Conservation (phyloP, 257 asterid genomes). For the Osmanthus fragrans region DNA sequence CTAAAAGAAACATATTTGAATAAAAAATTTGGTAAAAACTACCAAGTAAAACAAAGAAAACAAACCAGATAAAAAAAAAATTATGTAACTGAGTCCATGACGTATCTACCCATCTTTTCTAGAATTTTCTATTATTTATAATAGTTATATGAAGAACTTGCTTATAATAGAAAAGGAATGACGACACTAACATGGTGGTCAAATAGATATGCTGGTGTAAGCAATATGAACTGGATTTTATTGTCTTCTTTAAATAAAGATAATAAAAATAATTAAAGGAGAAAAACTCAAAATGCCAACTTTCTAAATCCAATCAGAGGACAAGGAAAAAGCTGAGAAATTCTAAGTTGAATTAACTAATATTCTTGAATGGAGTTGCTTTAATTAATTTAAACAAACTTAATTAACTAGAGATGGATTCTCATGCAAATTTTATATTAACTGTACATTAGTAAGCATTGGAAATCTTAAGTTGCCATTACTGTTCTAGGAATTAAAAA, state of each 20-base stretch:
- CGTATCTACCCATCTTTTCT: too few relatives aligned
- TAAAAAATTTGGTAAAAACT: too few relatives aligned
- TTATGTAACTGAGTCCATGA: too few relatives aligned
- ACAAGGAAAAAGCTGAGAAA: conserved; percentile 28
- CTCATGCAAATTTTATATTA: conserved; percentile 27
- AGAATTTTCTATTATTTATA: too few relatives aligned
- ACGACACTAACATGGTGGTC: not conserved
- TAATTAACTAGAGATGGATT: conserved; percentile 27
- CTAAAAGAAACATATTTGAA: too few relatives aligned
- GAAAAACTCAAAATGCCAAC: not conserved
- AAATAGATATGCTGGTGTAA: conserved; percentile 18
- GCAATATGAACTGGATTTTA: conserved; percentile 28
- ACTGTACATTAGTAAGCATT: not conserved
- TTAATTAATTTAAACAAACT: conserved; percentile 16
- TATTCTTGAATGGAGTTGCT: conserved; percentile 15
- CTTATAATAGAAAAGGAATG: not conserved
- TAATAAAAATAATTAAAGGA: not conserved
- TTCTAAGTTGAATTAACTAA: conserved; percentile 8
- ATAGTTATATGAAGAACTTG: not conserved
- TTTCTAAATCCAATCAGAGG: conserved; percentile 16
- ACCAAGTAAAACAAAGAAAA: too few relatives aligned
- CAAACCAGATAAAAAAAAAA: too few relatives aligned
- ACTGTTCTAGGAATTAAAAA: too few relatives aligned
- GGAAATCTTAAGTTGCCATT: too few relatives aligned
- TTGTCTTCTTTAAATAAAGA: conserved; percentile 2